Evolutionary conservation across 305 asterid species (phyloP), one percentile per base, ranked within the genome.

Genomic region (Salvia sclarea): DNA sequence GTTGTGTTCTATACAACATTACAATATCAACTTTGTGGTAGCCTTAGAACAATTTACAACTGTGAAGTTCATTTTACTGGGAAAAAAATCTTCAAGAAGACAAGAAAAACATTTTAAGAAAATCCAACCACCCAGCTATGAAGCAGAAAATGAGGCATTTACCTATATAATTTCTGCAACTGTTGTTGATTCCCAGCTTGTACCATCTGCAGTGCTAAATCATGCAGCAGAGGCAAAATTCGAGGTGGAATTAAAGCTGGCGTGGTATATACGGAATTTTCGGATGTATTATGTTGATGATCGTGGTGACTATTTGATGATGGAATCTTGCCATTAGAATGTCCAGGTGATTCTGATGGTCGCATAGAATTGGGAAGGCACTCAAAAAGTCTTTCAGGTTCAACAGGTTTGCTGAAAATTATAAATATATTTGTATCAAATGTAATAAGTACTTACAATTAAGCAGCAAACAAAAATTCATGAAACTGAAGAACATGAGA

Each of bases 351-450:
- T 78, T 85, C 97, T 61, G 95, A 75, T 74, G 98, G 99, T 30
- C 97, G 83, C 95, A 95, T 81, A 61, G 98, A 90, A 87, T 81
- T 95, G 68, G 99, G 99, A 63, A 95, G 98, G 80, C 99, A 88
- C 78, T 89, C 99, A 83, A 89, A 95, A 60, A 95, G 98, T 41
- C 93, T 85, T 75, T 95, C 98, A 3, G 99, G 99, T 79, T 95
- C 99, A 68, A 91, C 92, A 49, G 99, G 85, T 76, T 95, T 95
- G 88, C 98, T 95, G 91, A 64, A 81, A 71, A 70, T 45, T 61
- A 67, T 64, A 63, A 47, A 53, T 12, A 37, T 61, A 57, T 44
- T 40, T 52, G 72, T 49, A 41, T 28, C 31, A 37, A 24, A 25
- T 37, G 31, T 48, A 62, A 75, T 8, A 33, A 68, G 52, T 64